phyloP scores from a whole-genome alignment of 768 basidiomycete species.

The Lactifluus hygrophoroides region DNA sequence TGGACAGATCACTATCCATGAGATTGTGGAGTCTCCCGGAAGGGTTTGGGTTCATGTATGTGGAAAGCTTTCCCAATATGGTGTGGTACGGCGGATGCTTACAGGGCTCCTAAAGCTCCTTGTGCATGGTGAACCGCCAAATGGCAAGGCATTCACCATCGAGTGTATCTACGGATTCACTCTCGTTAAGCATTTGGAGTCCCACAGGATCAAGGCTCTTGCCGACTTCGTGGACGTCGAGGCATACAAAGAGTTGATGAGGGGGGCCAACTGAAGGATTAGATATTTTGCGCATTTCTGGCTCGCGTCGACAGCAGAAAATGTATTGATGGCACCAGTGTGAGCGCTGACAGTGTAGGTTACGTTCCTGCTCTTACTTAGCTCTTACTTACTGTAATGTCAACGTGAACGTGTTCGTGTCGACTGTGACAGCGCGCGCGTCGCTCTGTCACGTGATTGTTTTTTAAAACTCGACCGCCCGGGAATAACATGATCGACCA shows the following conservation, averaged over 20 bases:
- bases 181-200: not conserved
- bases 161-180: constrained; percentile 5
- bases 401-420: too few relatives aligned
- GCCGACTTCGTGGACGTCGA: not conserved
- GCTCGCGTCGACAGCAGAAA: not conserved
- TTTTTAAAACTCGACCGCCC: too few relatives aligned
- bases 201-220: not conserved
- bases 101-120: not conserved
- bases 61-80: not conserved
- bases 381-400: too few relatives aligned
- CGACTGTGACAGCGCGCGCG: too few relatives aligned
- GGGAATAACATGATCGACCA: too few relatives aligned
- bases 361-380: too few relatives aligned
- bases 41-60: constrained; percentile 6
- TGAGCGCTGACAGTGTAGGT: not conserved
- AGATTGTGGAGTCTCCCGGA: not conserved
- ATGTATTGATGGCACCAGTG: not conserved
- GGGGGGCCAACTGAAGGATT: not conserved
- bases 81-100: not conserved
- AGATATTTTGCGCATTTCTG: not conserved
- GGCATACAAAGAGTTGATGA: not conserved
- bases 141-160: not conserved
- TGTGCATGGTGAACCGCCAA: not conserved
- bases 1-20: not conserved
- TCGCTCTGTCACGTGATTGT: too few relatives aligned